phyloP scores from a whole-genome alignment of 352 stramenopile species.

The Peronosclerospora sorghi region DNA sequence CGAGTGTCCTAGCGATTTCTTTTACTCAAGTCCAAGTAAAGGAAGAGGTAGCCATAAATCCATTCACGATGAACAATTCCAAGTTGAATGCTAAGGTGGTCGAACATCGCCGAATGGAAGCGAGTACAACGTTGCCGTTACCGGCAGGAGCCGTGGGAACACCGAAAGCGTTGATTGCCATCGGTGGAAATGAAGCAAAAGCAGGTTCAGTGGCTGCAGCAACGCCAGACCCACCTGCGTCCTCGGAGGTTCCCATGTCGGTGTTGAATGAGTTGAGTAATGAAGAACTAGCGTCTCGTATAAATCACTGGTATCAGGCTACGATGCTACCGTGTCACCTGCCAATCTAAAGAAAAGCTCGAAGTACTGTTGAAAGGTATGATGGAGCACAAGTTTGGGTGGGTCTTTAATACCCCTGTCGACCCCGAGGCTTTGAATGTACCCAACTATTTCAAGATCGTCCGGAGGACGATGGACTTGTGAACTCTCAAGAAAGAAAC shows the following conservation, averaged over 20 bases:
- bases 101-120: constrained; percentile 64
- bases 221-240: constrained; percentile 22
- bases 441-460: constrained; percentile 98
- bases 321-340: constrained; percentile 78
- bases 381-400: constrained; percentile 94
- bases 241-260: constrained; percentile 59
- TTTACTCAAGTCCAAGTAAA: constrained; percentile 9
- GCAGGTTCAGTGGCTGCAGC: constrained; percentile 7
- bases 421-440: constrained; percentile 94
- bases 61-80: constrained; percentile 76
- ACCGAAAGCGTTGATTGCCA: constrained; percentile 19
- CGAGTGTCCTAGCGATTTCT: not conserved
- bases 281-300: constrained; percentile 90
- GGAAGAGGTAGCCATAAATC: constrained; percentile 36
- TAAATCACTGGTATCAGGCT: constrained; percentile 85
- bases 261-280: constrained; percentile 88
- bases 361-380: constrained; percentile 89
- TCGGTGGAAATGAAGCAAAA: constrained; percentile 6
- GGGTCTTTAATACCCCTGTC: constrained; percentile 95
- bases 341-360: constrained; percentile 85
- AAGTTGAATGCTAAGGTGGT: constrained; percentile 83
- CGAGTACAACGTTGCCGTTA: constrained; percentile 22
- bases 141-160: constrained; percentile 24
- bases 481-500: constrained; percentile 82
- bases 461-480: constrained; percentile 82